phyloP scores from a whole-genome alignment of 2,329 filamentous ascomycete species.

The Bipolaris sorokiniana region DNA sequence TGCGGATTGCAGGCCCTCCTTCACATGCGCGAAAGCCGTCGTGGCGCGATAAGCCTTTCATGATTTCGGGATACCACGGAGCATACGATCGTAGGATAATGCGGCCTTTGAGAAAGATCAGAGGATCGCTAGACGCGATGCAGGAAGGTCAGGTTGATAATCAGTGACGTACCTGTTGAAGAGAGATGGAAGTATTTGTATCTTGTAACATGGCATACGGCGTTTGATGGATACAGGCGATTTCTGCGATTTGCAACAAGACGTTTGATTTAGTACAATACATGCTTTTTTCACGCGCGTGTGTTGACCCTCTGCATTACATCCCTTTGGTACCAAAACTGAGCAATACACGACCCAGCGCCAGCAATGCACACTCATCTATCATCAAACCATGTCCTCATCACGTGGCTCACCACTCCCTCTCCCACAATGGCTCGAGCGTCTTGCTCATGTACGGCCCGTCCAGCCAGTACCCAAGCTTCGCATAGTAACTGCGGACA shows the following conservation, averaged over 20 bases:
- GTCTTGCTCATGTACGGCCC: slow-evolving; percentile 70
- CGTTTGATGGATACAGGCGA: slow-evolving; percentile 20
- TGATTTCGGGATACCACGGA: slow-evolving; percentile 32
- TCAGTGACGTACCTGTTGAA: not conserved
- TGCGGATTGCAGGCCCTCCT: slow-evolving; percentile 88
- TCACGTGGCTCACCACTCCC: slow-evolving; percentile 31
- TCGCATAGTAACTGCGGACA: slow-evolving; percentile 91
- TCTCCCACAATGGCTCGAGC: slow-evolving; percentile 43
- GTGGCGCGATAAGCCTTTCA: slow-evolving; percentile 80
- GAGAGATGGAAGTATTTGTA: slow-evolving; percentile 11
- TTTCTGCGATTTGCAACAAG: slow-evolving; percentile 13
- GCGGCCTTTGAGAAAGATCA: not conserved
- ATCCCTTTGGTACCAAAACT: not conserved
- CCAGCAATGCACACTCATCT: slow-evolving; percentile 21
- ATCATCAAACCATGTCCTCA: not conserved
- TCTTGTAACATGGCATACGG: slow-evolving; percentile 28
- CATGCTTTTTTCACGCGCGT: slow-evolving; percentile 5
- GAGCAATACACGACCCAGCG: slow-evolving; percentile 5
- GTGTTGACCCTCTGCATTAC: slow-evolving; percentile 2
- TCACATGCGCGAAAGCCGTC: slow-evolving; percentile 80
- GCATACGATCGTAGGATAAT: not conserved
- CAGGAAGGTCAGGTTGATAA: not conserved
- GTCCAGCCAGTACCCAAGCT: slow-evolving; percentile 91
- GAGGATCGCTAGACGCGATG: not conserved
- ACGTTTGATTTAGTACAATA: slow-evolving; percentile 9